Evolutionary conservation across 202 grass and related monocot species (phyloP).

Genomic region (Alloteropsis angusta): DNA sequence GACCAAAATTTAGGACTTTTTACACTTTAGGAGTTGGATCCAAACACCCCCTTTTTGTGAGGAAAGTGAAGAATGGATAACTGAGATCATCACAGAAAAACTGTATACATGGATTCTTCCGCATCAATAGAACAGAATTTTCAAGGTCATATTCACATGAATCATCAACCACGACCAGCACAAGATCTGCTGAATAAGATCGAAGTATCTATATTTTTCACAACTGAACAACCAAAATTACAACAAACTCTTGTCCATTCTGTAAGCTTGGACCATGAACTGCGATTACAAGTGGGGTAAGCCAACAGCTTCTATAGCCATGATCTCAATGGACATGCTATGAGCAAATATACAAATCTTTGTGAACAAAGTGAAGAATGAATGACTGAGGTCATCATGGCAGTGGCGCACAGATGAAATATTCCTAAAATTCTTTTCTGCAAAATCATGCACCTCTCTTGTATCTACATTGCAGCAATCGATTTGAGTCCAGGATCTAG

Average conservation of each 20-base stretch:
- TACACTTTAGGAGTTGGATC: too few relatives aligned
- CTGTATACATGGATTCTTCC: not conserved
- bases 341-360: not conserved
- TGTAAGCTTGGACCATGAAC: not conserved
- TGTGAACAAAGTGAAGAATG: not conserved
- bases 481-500: not conserved
- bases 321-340: not conserved
- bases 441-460: constrained; percentile 9
- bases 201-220: constrained; percentile 5
- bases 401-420: not conserved
- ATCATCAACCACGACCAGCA: not conserved
- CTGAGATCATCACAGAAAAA: not conserved
- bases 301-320: not conserved
- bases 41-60: too few relatives aligned
- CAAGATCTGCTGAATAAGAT: not conserved
- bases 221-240: not conserved
- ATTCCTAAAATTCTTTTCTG: not conserved
- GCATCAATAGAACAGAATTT: not conserved
- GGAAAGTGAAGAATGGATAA: not conserved
- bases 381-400: not conserved
- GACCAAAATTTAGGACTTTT: too few relatives aligned
- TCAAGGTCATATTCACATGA: not conserved
- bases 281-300: not conserved
- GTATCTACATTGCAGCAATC: not conserved
- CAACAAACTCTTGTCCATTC: not conserved